Percentiles rank a stretch among this genome's conserved stretches.
These are phyloP conservation scores for Coemansia umbellata DNA, from an alignment of 192 early-diverging fungal species.

Conservation along the genomic window DNA sequence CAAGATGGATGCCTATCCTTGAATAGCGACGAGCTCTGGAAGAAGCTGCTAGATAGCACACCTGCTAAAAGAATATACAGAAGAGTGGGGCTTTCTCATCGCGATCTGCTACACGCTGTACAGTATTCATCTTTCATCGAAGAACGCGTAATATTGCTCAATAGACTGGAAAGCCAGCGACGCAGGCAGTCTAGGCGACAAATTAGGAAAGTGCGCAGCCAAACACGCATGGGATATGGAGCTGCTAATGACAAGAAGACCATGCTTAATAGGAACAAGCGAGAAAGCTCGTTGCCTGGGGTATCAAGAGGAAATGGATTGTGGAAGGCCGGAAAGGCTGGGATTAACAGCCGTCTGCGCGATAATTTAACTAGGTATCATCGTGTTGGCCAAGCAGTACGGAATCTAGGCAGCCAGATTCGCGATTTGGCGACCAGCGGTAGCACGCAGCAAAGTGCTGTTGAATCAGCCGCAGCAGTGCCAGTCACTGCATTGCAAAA, in stretches of 20 bases:
- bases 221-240: constrained; percentile 6
- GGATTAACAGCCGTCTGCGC: constrained; percentile 26
- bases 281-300: constrained; percentile 8
- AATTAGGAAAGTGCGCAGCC: constrained; percentile 9
- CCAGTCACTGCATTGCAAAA: neutral
- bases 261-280: neutral
- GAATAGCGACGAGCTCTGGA: neutral
- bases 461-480: constrained; percentile 5
- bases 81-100: constrained; percentile 40
- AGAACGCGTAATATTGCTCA: constrained; percentile 28
- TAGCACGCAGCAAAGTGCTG: constrained; percentile 15
- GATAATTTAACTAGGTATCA: constrained; percentile 26
- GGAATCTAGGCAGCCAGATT: constrained; percentile 29
- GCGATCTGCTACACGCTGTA: constrained; percentile 35
- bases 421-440: constrained; percentile 25
- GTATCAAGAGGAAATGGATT: constrained; percentile 10
- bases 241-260: neutral
- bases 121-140: constrained; percentile 35
- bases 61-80: constrained; percentile 34
- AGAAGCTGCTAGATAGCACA: constrained; percentile 16
- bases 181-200: constrained; percentile 8
- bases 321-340: constrained; percentile 12
- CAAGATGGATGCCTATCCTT: constrained; percentile 5
- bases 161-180: constrained; percentile 25
- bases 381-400: constrained; percentile 24